Percentiles rank a stretch among this genome's conserved stretches.
Conservation (phyloP, 2,329 filamentous ascomycete genomes). For the Metarhizium guizhouense region DNA sequence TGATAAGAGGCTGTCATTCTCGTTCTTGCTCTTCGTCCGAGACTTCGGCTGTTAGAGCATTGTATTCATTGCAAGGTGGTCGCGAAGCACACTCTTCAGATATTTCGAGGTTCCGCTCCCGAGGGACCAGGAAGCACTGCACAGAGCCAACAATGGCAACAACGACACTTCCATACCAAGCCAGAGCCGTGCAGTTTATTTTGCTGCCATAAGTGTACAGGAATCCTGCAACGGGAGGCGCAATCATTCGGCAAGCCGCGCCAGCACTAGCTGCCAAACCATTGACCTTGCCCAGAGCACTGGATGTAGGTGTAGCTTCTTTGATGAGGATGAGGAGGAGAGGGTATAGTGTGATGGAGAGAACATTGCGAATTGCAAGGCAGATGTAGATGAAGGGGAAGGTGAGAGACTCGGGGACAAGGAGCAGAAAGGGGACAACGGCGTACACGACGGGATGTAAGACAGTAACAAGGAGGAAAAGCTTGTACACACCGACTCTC, state of each 20-base stretch:
- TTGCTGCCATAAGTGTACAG: slow-evolving; percentile 52
- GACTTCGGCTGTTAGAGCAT: slow-evolving; percentile 19
- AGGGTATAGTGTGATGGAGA: slow-evolving; percentile 57
- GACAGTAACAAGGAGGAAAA: slow-evolving; percentile 49
- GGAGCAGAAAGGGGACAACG: slow-evolving; percentile 48
- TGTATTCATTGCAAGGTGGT: slow-evolving; percentile 8
- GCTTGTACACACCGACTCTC: slow-evolving; percentile 47
- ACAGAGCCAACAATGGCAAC: slow-evolving; percentile 48
- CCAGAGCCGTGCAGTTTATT: slow-evolving; percentile 49
- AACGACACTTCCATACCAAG: slow-evolving; percentile 54
- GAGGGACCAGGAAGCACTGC: slow-evolving; percentile 49
- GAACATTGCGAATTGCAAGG: slow-evolving; percentile 48
- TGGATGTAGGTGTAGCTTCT: slow-evolving; percentile 49
- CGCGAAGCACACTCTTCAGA: slow-evolving; percentile 20
- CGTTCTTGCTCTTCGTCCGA: slow-evolving; percentile 17
- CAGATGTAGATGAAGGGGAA: slow-evolving; percentile 50
- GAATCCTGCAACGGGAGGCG: slow-evolving; percentile 55
- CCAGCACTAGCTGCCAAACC: slow-evolving; percentile 57
- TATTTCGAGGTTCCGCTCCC: slow-evolving; percentile 16
- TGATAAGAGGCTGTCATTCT: not conserved
- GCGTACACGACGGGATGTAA: slow-evolving; percentile 55
- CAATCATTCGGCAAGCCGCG: slow-evolving; percentile 58
- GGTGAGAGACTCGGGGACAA: slow-evolving; percentile 41
- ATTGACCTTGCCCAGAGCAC: slow-evolving; percentile 55
- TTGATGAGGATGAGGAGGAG: slow-evolving; percentile 60